Base-by-base conservation (phyloP, 768 basidiomycete genomes). In the Boletus rex-veris region DNA sequence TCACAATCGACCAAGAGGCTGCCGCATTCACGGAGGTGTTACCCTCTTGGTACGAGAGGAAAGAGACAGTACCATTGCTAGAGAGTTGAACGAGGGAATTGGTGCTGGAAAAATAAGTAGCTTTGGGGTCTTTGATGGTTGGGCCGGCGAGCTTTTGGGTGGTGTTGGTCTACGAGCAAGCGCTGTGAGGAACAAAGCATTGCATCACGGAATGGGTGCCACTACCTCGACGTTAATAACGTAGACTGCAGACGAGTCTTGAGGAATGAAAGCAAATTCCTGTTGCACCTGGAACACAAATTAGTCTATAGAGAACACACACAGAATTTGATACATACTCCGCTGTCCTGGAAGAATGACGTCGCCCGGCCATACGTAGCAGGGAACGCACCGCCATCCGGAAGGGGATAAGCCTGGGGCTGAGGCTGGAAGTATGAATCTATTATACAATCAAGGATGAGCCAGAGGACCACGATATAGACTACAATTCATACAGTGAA, bases 351-450 rank as follows among this genome's bases (percentile, higher is more conserved):
- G 75, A 90, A 90, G 72, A 92, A 81, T 11, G 85, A 87, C 4
- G 88, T 72, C 3, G 84, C 79, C 65, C 85, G 78, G 11, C 90
- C 90, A 58, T 85, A 80, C 3, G 75, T 71, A 31, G 82, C 80
- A 14, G 90, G 90, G 80, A 91, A 85, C 3, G 78, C 45, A 38
- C 73, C 64, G 43, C 81, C 81, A 51, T 63, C 62, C 8, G 71
- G 11, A 15, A 73, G 67, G 12, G 81, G 72, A 69, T 84, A 92
- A 0, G 76, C 48, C 65, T 91, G 84, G 7, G 83, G 58, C 10
- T 76, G 70, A 10, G 90, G 84, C 69, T 95, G 92, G 81, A 88
- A 88, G 76, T 75, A 89, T 21, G 87, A 80, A 70, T 81, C 91
- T 93, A 55, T 37, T 3, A 35, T 9, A 24, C 16, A 41, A 43